Evolutionary conservation across 106 monocot species (phyloP).

Genomic region (Acorus calamus): DNA sequence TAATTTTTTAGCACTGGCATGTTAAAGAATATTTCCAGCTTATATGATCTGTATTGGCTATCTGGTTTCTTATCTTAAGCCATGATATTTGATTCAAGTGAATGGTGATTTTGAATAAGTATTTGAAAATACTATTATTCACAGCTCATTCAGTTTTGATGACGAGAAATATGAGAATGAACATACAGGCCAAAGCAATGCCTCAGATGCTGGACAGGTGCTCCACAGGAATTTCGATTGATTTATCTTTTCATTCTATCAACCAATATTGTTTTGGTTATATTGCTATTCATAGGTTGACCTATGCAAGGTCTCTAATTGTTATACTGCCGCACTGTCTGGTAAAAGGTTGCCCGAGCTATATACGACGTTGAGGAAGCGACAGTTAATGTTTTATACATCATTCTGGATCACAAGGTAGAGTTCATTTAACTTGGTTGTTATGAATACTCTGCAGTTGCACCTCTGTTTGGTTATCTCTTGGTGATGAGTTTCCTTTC

Average conservation of each 20-base stretch:
- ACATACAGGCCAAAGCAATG: conserved; percentile 52
- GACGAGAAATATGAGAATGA: conserved; percentile 94
- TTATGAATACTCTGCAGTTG: too few relatives aligned
- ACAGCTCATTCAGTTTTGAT: conserved; percentile 80
- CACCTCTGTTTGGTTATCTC: too few relatives aligned
- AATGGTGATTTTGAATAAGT: too few relatives aligned
- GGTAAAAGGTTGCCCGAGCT: conserved; percentile 66
- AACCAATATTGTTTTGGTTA: not conserved
- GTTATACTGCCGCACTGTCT: not conserved
- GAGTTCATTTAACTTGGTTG: not conserved
- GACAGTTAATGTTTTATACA: conserved; percentile 61
- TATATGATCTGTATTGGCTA: too few relatives aligned
- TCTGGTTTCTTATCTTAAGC: too few relatives aligned
- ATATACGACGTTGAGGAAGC: conserved; percentile 97
- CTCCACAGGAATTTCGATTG: not conserved
- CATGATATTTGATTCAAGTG: too few relatives aligned
- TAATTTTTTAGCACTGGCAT: too few relatives aligned
- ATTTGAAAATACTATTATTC: not conserved
- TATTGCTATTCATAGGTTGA: not conserved
- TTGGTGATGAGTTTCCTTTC: too few relatives aligned
- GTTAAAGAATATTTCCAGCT: too few relatives aligned
- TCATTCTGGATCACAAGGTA: conserved; percentile 84
- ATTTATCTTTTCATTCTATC: not conserved
- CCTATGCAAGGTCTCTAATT: not conserved
- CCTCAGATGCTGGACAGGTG: conserved; percentile 75